phyloP scores from a whole-genome alignment of 305 asterid genomes.

The Stenogyne calaminthoides region DNA sequence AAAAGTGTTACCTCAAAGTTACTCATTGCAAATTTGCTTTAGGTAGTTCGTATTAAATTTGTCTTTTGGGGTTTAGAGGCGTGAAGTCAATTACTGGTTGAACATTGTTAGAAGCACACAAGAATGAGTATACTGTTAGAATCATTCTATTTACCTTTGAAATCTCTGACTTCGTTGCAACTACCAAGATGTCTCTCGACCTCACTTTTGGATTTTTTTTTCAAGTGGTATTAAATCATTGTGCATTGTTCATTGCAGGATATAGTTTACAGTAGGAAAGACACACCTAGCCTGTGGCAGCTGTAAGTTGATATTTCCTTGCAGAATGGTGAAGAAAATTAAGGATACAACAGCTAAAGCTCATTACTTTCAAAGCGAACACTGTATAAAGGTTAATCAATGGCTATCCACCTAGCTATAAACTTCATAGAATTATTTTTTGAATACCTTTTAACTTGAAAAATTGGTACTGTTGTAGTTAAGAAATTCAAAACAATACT shows the following conservation, averaged over 20 bases:
- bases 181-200: constrained; percentile 3
- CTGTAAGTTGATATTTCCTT: constrained; percentile 67
- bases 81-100: background rate
- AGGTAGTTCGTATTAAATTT: constrained; percentile 11
- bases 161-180: constrained; percentile 10
- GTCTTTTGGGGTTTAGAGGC: constrained; percentile 8
- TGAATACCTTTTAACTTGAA: constrained; percentile 22
- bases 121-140: background rate
- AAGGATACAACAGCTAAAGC: constrained; percentile 44
- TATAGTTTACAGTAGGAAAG: constrained; percentile 46
- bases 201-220: constrained; percentile 19
- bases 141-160: constrained; percentile 9
- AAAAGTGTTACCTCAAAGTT: background rate
- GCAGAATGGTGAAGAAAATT: constrained; percentile 69
- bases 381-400: constrained; percentile 72
- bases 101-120: constrained; percentile 4
- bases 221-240: constrained; percentile 28
- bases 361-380: constrained; percentile 69
- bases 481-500: constrained; percentile 77
- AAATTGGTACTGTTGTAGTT: constrained; percentile 51
- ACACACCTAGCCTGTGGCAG: constrained; percentile 64
- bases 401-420: constrained; percentile 13
- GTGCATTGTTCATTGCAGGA: constrained; percentile 48
- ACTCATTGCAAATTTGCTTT: background rate
- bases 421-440: constrained; percentile 25